A percentile compares a stretch with the other conserved stretches of the same genome.
phyloP scores from a whole-genome alignment of 805 yeast species.

The Saccharomyces cerevisiae region DNA sequence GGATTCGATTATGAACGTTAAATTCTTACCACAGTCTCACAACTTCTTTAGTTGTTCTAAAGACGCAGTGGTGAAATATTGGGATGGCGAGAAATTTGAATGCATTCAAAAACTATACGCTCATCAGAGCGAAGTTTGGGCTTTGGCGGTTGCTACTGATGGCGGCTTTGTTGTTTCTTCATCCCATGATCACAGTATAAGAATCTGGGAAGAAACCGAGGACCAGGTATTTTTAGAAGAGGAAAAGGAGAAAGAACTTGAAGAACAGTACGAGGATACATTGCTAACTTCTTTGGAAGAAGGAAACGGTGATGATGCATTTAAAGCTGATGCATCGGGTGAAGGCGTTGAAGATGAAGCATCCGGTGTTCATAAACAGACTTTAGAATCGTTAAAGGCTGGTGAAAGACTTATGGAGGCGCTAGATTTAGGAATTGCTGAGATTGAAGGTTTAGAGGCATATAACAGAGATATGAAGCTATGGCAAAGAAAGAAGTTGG shows the following conservation, averaged over 20 bases:
- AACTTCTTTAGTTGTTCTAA: constrained; percentile 85
- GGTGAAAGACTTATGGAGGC: constrained; percentile 93
- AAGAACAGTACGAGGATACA: constrained; percentile 80
- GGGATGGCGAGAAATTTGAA: constrained; percentile 98
- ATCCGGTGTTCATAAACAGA: constrained; percentile 66
- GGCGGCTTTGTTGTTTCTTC: constrained; percentile 72
- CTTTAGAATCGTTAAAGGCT: constrained; percentile 85
- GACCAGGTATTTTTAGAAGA: constrained; percentile 96
- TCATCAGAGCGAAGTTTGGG: constrained; percentile 93
- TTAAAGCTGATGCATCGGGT: constrained; percentile 31
- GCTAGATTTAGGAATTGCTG: constrained; percentile 69
- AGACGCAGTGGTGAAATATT: constrained; percentile 82
- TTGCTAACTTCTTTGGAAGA: constrained; percentile 65
- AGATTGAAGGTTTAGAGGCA: constrained; percentile 48
- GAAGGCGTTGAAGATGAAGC: constrained; percentile 46
- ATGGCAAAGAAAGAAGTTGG: constrained; percentile 38
- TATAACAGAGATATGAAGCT: constrained; percentile 37
- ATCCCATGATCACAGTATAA: constrained; percentile 86
- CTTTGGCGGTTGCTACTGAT: constrained; percentile 63
- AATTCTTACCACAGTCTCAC: constrained; percentile 76
- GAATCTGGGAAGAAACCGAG: constrained; percentile 89
- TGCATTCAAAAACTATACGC: constrained; percentile 80
- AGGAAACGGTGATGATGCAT: constrained; percentile 37
- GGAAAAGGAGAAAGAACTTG: constrained; percentile 92
- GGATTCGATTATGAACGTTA: constrained; percentile 86